These are phyloP conservation scores for Balansia obtecta DNA, from an alignment of 2,329 filamentous ascomycete species.

Conservation along the genomic window DNA sequence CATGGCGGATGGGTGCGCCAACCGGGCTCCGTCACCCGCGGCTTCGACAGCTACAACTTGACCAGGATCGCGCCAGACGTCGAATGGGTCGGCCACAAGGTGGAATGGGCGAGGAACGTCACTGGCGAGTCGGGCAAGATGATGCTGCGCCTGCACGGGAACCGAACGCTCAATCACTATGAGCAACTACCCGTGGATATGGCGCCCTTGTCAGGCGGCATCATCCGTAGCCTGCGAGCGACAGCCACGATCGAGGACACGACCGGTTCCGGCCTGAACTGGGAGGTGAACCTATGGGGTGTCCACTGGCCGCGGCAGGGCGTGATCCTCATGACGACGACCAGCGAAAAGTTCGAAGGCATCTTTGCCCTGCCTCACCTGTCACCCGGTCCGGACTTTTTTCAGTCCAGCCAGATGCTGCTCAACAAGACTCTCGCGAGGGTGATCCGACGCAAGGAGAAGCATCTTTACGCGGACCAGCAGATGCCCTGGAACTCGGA, in stretches of 20 bases:
- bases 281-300: slow-evolving; percentile 71
- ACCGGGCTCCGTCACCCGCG: slow-evolving; percentile 32
- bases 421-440: slow-evolving; percentile 62
- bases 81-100: slow-evolving; percentile 47
- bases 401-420: slow-evolving; percentile 46
- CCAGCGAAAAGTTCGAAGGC: slow-evolving; percentile 88
- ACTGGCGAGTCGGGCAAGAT: slow-evolving; percentile 62
- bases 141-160: slow-evolving; percentile 50
- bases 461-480: slow-evolving; percentile 38
- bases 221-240: slow-evolving; percentile 56
- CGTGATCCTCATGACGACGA: slow-evolving; percentile 69
- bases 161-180: slow-evolving; percentile 34
- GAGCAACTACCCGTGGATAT: slow-evolving; percentile 24
- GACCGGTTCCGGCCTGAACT: slow-evolving; percentile 54
- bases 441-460: slow-evolving; percentile 53
- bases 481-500: slow-evolving; percentile 68
- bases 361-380: slow-evolving; percentile 84
- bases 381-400: slow-evolving; percentile 44
- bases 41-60: slow-evolving; percentile 45
- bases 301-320: slow-evolving; percentile 79
- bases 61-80: slow-evolving; percentile 51
- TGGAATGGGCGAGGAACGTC: slow-evolving; percentile 66
- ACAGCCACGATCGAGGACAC: slow-evolving; percentile 61
- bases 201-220: slow-evolving; percentile 30
- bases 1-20: slow-evolving; percentile 63